Evolutionary conservation across 805 yeast species (phyloP), one percentile per base, ranked within the genome.

Genomic region (Saccharomycodes ludwigii): DNA sequence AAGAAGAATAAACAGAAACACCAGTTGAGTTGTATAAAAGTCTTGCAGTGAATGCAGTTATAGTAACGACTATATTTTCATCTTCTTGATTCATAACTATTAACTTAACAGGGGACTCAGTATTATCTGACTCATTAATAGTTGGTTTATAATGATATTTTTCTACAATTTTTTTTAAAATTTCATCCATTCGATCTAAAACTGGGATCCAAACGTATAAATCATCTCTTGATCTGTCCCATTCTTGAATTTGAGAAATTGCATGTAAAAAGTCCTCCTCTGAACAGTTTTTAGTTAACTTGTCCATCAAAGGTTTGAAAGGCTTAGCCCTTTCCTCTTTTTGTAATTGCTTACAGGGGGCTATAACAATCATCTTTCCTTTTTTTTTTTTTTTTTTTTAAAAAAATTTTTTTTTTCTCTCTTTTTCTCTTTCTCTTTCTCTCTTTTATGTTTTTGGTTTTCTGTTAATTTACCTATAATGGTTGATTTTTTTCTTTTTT

Each of bases 151-250:
- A 52, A 3, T 41, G 33, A 44, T 82, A 78, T 38, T 71, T 71
- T 6, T 55, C 55, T 11, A 79, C 66, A 15, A 67, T 58, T 3
- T 46, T 43, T 31, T 73, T 79, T 32, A 82, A 57, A 5, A 82
- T 64, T 9, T 61, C 65, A 48, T 86, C 95, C 46, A 86, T 72
- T 43, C 76, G 63, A 51, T 84, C 79, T 43, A 88, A 59, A 1
- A 82, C 72, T 0, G 77, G 68, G 18, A 81, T 69, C 91, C 94
- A 86, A 37, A 75, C 76, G 38, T 66, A 67, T 21, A 88, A 54
- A 42, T 82, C 79, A 22, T 79, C 81, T 38, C 73, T 62, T 6
- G 83, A 76, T 16, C 75, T 57, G 19, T 66, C 67, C 84, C 84
- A 76, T 12, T 43, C 48, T 37, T 61, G 43, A 37, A 68, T 59